Conservation (phyloP, 1,284 basidiomycete species). For the Ustilago esculenta region DNA sequence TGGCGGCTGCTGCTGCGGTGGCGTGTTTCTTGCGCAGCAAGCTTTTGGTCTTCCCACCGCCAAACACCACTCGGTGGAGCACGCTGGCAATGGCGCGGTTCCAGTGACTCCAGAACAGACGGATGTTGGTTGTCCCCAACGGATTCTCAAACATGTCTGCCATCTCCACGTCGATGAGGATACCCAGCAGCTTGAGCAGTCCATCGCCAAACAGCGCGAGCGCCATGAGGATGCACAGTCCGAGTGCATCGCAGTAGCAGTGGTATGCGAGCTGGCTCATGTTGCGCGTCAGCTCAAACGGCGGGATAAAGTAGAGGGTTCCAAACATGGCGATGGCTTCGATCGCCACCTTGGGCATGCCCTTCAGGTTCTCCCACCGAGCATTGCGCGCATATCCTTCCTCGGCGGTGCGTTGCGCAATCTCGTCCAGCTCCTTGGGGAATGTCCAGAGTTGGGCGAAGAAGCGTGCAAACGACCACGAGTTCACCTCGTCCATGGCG, state of each 20-base stretch:
- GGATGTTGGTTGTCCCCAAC: slow-evolving; percentile 62
- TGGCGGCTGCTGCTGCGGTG: slow-evolving; percentile 1
- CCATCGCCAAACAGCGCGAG: slow-evolving; percentile 60
- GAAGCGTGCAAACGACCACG: slow-evolving; percentile 54
- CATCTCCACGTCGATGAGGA: slow-evolving; percentile 63
- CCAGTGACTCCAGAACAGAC: slow-evolving; percentile 66
- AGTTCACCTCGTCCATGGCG: slow-evolving; percentile 52
- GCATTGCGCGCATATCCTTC: slow-evolving; percentile 54
- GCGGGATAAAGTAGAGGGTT: slow-evolving; percentile 60
- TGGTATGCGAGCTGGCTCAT: slow-evolving; percentile 60
- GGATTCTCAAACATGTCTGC: slow-evolving; percentile 66
- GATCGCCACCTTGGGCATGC: slow-evolving; percentile 52
- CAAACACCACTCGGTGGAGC: slow-evolving; percentile 66
- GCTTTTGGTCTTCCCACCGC: slow-evolving; percentile 50
- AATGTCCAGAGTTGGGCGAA: slow-evolving; percentile 66
- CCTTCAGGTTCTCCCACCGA: slow-evolving; percentile 54
- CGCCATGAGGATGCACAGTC: slow-evolving; percentile 57
- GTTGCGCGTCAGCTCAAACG: slow-evolving; percentile 47
- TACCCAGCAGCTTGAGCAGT: slow-evolving; percentile 56
- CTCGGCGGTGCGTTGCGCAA: slow-evolving; percentile 48
- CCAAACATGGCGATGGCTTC: slow-evolving; percentile 47
- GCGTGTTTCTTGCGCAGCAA: slow-evolving; percentile 27
- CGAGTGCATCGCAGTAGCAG: slow-evolving; percentile 56
- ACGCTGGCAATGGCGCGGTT: slow-evolving; percentile 65
- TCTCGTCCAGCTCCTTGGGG: slow-evolving; percentile 58